Evolutionary conservation across 2,329 filamentous ascomycete genomes (phyloP).

Genomic region (Diaporthe sp.): DNA sequence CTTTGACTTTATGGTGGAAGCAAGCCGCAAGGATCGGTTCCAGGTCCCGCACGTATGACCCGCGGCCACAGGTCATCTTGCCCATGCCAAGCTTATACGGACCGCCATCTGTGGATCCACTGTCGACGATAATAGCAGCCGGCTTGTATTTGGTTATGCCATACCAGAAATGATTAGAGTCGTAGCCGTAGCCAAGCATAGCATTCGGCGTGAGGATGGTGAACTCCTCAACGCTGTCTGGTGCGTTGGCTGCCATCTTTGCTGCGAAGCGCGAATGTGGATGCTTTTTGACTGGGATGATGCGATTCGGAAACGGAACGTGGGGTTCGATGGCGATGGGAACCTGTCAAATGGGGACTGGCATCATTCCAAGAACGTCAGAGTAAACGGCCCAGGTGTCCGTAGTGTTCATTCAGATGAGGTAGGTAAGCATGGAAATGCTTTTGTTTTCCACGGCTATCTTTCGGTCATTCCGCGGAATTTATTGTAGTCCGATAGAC

Average conservation of each 20-base stretch:
- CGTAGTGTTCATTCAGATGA: too few species aligned
- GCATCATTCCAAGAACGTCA: too few species aligned
- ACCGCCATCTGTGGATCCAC: conserved; percentile 42
- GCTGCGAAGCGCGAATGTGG: background rate
- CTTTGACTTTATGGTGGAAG: conserved; percentile 35
- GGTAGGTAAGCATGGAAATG: too few species aligned
- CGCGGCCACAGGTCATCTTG: conserved; percentile 31
- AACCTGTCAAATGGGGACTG: too few species aligned
- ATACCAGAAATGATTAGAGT: conserved; percentile 33
- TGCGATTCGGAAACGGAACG: too few species aligned
- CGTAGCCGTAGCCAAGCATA: conserved; percentile 42
- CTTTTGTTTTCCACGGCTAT: too few species aligned
- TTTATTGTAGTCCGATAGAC: too few species aligned
- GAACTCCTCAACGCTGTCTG: background rate
- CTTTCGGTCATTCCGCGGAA: too few species aligned
- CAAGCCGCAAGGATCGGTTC: conserved; percentile 35
- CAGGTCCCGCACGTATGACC: conserved; percentile 35
- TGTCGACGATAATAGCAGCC: conserved; percentile 40
- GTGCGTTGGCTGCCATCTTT: background rate
- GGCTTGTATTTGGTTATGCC: conserved; percentile 4
- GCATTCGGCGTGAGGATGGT: conserved; percentile 41
- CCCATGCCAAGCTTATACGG: conserved; percentile 39
- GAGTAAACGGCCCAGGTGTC: too few species aligned
- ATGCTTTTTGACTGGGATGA: too few species aligned
- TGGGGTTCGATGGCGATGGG: too few species aligned